Percentiles rank a stretch among this genome's conserved stretches.
Conservation (phyloP, 2,329 filamentous ascomycete genomes). For the Penicillium sp. region DNA sequence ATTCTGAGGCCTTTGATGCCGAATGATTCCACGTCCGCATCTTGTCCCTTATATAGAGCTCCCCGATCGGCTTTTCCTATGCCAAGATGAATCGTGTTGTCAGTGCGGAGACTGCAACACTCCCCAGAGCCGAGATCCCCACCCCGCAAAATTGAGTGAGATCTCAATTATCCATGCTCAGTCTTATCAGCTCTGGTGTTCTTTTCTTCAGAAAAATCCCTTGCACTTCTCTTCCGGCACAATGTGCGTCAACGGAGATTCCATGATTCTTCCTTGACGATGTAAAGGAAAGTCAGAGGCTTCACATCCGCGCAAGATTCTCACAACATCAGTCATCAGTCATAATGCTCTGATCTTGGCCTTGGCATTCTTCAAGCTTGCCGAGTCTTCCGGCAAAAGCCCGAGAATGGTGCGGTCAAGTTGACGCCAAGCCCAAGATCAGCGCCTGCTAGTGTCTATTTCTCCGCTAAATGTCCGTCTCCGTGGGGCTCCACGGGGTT, state of each 20-base stretch:
- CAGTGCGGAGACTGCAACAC: conserved; percentile 5
- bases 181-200: neutral
- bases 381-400: conserved; percentile 11
- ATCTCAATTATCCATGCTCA: neutral
- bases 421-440: neutral
- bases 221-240: neutral
- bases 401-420: conserved; percentile 7
- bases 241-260: neutral
- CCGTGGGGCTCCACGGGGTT: conserved; percentile 1
- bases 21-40: neutral
- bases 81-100: conserved; percentile 6
- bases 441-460: neutral
- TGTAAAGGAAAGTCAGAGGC: neutral
- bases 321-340: neutral
- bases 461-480: conserved; percentile 4
- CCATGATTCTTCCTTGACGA: neutral
- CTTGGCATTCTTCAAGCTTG: neutral
- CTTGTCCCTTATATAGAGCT: conserved; percentile 4
- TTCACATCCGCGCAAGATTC: neutral
- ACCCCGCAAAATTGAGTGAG: neutral
- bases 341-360: neutral
- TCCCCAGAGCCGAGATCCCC: conserved; percentile 2
- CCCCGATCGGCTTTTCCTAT: neutral
- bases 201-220: neutral
- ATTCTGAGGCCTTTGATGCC: conserved; percentile 8